A percentile compares a stretch with the other conserved stretches of the same genome.
Conservation (phyloP, 140 eudicot genomes). For the Cichorium intybus region DNA sequence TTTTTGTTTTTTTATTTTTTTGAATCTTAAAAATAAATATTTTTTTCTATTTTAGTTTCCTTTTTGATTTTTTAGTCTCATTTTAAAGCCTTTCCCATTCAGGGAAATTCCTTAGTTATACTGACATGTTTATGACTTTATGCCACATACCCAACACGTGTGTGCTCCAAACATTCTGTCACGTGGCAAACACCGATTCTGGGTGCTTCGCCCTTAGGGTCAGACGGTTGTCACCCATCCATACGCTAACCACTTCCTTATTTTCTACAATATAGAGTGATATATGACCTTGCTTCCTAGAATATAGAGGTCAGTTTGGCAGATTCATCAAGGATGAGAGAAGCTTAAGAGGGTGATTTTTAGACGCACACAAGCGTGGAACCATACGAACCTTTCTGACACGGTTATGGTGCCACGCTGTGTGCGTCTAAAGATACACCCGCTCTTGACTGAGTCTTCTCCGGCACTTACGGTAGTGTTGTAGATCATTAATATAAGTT, state of each 20-base stretch:
- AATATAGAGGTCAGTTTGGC: neutral
- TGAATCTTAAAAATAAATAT: too few relatives aligned
- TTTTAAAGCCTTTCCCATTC: too few relatives aligned
- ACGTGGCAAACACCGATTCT: neutral
- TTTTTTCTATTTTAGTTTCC: too few relatives aligned
- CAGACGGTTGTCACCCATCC: neutral
- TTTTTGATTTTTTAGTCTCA: too few relatives aligned
- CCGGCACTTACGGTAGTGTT: neutral
- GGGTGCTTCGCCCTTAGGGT: neutral
- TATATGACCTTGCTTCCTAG: neutral
- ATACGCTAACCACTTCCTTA: neutral
- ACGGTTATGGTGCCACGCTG: slow-evolving; percentile 32
- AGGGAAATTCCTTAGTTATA: neutral
- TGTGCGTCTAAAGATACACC: slow-evolving; percentile 34
- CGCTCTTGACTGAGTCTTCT: neutral
- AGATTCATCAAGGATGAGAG: neutral
- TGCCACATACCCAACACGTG: neutral
- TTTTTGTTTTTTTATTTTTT: too few relatives aligned
- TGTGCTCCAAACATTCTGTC: neutral
- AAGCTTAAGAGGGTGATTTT: slow-evolving; percentile 23
- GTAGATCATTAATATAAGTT: neutral
- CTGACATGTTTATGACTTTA: neutral
- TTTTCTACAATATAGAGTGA: too few relatives aligned
- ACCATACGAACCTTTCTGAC: neutral
- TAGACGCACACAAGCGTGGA: slow-evolving; percentile 33